Base-by-base conservation (phyloP, 352 stramenopile species). In the Globisporangium radiosum region DNA sequence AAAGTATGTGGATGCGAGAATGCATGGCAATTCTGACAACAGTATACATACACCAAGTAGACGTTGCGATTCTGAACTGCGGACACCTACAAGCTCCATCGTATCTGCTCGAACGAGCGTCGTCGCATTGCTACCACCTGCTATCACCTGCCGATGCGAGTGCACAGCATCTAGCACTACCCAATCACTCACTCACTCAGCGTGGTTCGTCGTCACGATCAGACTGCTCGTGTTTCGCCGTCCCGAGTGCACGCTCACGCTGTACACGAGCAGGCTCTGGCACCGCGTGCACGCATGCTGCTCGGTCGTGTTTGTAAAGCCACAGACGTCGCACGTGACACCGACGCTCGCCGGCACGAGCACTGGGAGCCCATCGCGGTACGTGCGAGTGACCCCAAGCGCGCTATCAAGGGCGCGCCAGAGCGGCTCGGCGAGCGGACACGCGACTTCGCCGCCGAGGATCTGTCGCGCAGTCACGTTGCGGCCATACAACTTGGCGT, bases 211-310 rank as follows among this genome's bases (percentile, higher is more conserved):
- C 45, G 59, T 54, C 52, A 66, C 38, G 19, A 89, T 67, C 33
- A 89, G 62, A 13, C 75, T 47, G 44, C 76, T 84, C 5, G 76
- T 83, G 49, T 78, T 82, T 60, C 79, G 71, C 40, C 71, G 68
- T 2, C 76, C 79, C n/a, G 79, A 89, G 63, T 89, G 79, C 43
- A 89, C 73, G 52, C n/a, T 71, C 19, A 89, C 68, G 58, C 76
- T 87, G 69, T 87, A 92, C 53, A 92, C 81, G 51, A 92, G 61
- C 57, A 92, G 57, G 42, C 69, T 78, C 33, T 79, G 73, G 60
- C 81, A 92, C 38, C 69, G 78, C 40, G 65, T 50, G 47, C 81
- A 92, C 11, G 60, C 47, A 53, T 74, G 72, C 19, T 48, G 72
- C n/a, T 73, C 73, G 9, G 66, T 74, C 14, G 72, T 64, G 59